These are phyloP conservation scores for Nicotiana paniculata DNA, from an alignment of 257 asterid genomes.

Conservation along the genomic window DNA sequence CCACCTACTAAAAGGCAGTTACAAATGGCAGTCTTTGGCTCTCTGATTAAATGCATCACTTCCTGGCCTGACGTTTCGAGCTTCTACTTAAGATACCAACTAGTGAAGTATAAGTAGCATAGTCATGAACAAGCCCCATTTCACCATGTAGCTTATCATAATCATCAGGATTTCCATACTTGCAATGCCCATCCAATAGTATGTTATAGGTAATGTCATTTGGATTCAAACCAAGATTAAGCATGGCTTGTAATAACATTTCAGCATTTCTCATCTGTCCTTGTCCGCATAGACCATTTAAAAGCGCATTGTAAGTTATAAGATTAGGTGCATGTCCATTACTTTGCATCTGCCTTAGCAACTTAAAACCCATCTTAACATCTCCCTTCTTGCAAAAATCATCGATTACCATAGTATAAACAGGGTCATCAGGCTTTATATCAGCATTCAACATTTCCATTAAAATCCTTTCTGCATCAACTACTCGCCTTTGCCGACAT, in stretches of 20 bases:
- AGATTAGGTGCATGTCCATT: constrained; percentile 52
- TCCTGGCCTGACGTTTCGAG: constrained; percentile 15
- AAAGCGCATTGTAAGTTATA: constrained; percentile 70
- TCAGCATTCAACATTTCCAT: constrained; percentile 54
- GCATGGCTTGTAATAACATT: constrained; percentile 74
- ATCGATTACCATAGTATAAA: constrained; percentile 65
- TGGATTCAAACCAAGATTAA: constrained; percentile 58
- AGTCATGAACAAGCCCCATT: constrained; percentile 76
- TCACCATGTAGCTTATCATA: constrained; percentile 44
- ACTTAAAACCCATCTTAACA: constrained; percentile 50
- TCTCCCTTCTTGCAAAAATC: constrained; percentile 76
- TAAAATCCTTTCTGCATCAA: constrained; percentile 57
- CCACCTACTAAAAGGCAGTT: no score
- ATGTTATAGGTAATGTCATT: constrained; percentile 83
- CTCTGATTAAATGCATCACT: no score
- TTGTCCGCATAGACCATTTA: constrained; percentile 74
- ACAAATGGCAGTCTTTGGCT: no score
- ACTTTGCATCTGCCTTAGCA: constrained; percentile 70
- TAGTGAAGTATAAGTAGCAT: constrained; percentile 63
- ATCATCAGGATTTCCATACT: constrained; percentile 38
- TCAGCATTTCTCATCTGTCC: constrained; percentile 89
- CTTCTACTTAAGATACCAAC: constrained; percentile 44
- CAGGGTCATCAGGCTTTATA: constrained; percentile 50
- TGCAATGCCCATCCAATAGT: constrained; percentile 71
- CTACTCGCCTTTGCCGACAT: constrained; percentile 43